Conservation (phyloP, 352 stramenopile genomes). For the Plasmopara muralis region DNA sequence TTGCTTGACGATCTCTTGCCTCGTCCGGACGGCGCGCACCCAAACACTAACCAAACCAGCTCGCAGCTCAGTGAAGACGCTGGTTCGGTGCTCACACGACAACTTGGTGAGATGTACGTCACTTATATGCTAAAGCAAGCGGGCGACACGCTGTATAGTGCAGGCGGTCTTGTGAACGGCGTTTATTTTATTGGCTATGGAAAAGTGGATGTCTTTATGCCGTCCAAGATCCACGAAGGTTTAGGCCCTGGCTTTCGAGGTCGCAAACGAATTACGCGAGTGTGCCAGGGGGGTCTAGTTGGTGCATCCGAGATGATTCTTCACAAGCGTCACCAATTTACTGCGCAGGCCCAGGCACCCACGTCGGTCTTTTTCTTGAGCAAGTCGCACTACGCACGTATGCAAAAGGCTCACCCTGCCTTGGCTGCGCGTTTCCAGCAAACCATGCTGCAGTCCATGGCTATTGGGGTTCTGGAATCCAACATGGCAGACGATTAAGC, state of each 20-base stretch:
- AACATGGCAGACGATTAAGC: constrained; percentile 72
- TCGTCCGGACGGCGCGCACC: constrained; percentile 14
- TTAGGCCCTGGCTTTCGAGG: constrained; percentile 74
- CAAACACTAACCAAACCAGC: constrained; percentile 10
- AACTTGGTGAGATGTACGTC: constrained; percentile 70
- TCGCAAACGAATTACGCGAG: constrained; percentile 71
- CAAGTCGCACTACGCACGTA: constrained; percentile 58
- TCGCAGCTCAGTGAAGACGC: constrained; percentile 1
- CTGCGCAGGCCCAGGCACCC: constrained; percentile 51
- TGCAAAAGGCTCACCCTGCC: constrained; percentile 59
- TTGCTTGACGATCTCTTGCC: constrained; percentile 66
- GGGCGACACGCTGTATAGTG: constrained; percentile 64
- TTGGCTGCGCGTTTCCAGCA: constrained; percentile 77
- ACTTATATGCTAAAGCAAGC: constrained; percentile 45
- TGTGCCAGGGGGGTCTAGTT: constrained; percentile 75
- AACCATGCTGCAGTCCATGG: constrained; percentile 81
- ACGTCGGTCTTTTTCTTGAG: constrained; percentile 81
- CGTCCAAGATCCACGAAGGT: constrained; percentile 68
- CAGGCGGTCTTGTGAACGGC: constrained; percentile 50
- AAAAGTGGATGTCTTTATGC: constrained; percentile 82
- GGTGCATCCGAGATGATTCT: constrained; percentile 75
- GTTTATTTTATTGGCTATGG: constrained; percentile 81
- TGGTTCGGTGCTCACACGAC: constrained; percentile 37
- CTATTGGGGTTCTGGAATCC: constrained; percentile 76
- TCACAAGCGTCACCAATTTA: constrained; percentile 78